Evolutionary conservation across 495 filamentous ascomycete genomes (phyloP).

Genomic region (Podospora pseudoanserina): DNA sequence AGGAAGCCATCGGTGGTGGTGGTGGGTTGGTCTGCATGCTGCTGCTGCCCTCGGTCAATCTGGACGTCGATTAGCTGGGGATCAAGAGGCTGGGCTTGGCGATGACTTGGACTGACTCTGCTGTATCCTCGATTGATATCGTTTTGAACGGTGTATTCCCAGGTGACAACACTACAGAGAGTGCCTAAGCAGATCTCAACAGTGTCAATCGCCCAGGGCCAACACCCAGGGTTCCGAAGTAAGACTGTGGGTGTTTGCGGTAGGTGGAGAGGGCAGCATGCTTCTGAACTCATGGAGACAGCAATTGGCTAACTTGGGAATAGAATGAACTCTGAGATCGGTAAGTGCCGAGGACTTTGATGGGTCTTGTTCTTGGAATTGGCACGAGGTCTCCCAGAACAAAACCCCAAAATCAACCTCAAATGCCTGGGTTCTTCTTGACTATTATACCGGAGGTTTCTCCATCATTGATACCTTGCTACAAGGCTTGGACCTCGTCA

Average conservation of each 20-base stretch:
- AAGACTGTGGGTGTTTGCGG: background rate
- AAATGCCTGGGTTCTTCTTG: background rate
- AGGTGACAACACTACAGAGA: constrained; percentile 28
- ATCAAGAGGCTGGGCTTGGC: constrained; percentile 12
- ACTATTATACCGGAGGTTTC: background rate
- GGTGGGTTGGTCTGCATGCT: background rate
- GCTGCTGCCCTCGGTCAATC: constrained; percentile 2
- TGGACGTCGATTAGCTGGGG: constrained; percentile 1
- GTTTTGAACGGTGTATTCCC: constrained; percentile 23
- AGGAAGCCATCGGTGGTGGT: constrained; percentile 18
- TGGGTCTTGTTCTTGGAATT: background rate
- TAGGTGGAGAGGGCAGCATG: constrained; percentile 17
- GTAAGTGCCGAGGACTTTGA: background rate
- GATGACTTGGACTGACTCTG: constrained; percentile 17
- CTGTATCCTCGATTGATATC: constrained; percentile 4
- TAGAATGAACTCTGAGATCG: background rate
- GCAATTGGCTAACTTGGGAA: background rate
- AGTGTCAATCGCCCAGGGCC: constrained; percentile 14
- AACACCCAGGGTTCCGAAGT: background rate
- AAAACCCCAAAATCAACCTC: background rate
- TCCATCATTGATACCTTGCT: background rate
- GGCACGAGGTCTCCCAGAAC: background rate
- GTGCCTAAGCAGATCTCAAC: constrained; percentile 22
- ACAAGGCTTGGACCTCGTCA: background rate
- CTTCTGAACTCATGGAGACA: constrained; percentile 16